Conservation (phyloP, 768 basidiomycete species). For the Cystobasidium tubakii region DNA sequence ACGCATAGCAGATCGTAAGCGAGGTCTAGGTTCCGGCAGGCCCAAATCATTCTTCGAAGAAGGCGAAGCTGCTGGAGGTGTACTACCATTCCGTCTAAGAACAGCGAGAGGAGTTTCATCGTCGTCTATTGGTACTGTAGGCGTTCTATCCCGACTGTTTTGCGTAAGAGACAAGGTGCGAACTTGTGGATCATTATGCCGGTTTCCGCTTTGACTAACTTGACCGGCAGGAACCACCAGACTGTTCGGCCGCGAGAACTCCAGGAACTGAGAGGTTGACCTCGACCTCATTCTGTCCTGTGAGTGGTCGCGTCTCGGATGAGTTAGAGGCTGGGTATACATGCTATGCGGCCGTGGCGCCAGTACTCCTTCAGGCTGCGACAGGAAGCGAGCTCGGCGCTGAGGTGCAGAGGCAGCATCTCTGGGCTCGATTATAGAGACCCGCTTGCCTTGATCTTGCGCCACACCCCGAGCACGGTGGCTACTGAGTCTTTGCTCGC, state of each 20-base stretch:
- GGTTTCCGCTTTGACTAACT: background rate
- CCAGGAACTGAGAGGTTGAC: background rate
- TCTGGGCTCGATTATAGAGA: background rate
- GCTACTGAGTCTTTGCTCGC: background rate
- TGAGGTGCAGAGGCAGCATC: background rate
- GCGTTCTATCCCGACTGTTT: background rate
- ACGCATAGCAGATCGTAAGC: background rate
- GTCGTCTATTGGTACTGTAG: background rate
- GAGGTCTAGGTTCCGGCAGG: background rate
- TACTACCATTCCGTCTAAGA: background rate
- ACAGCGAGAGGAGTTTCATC: background rate
- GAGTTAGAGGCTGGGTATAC: background rate
- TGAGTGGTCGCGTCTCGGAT: background rate
- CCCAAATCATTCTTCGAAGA: background rate
- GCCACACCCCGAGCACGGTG: background rate
- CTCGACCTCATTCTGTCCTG: background rate
- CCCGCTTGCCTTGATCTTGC: background rate
- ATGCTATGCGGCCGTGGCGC: background rate
- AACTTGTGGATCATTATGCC: background rate
- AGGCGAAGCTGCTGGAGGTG: background rate
- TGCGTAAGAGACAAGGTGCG: background rate
- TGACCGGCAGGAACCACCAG: background rate
- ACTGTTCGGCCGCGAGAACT: background rate
- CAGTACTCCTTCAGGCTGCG: background rate
- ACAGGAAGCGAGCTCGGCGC: background rate